Evolutionary conservation across 768 basidiomycete species (phyloP), one percentile per base, ranked within the genome.

Genomic region (Crassisporium funariophilum): DNA sequence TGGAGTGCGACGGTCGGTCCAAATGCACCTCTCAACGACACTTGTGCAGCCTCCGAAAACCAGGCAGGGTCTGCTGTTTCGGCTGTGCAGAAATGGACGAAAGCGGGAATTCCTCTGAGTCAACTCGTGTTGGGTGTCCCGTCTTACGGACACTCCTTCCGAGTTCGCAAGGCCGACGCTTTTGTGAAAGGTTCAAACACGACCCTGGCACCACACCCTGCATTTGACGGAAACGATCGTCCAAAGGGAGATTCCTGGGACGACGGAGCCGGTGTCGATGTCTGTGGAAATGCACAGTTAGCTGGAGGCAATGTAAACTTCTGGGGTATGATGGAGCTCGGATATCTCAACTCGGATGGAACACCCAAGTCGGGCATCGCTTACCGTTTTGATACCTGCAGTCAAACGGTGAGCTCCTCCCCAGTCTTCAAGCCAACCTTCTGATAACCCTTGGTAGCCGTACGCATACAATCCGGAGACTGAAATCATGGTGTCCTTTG

Each of bases 21-120:
- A 9, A 95, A 95, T 64, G 84, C 94, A 4, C 93, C 95, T 6
- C 77, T 97, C n/a, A 71, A 84, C 35, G 84, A 95, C 65, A 74
- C 78, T 1, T 98, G 95, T 60, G 80, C 83, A 1, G 56, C 81
- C 24, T 63, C 79, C 7, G 60, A 65, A 6, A 73, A 81, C 46
- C 84, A 84, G 47, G 70, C 73, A 19, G 91, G 90, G 4, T 95
- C 91, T 46, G 93, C 89, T 9, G 72, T 76, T 4, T 82, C 82
- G 19, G 87, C 89, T 4, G 77, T 97, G 27, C 60, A 72, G 5
- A 71, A 75, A 10, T 97, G 94, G 94, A 77, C 72, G 1, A 63
- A 61, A 0, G 91, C 93, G 19, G 89, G 89, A 22, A 80, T 98
- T 61, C 88, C 93, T 16, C 64, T 73, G 8, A 61, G 72, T 35